A percentile compares a stretch with the other conserved stretches of the same genome.
These are phyloP conservation scores for Epichloe elymi DNA, from an alignment of 2,329 filamentous ascomycete genomes.

Conservation along the genomic window DNA sequence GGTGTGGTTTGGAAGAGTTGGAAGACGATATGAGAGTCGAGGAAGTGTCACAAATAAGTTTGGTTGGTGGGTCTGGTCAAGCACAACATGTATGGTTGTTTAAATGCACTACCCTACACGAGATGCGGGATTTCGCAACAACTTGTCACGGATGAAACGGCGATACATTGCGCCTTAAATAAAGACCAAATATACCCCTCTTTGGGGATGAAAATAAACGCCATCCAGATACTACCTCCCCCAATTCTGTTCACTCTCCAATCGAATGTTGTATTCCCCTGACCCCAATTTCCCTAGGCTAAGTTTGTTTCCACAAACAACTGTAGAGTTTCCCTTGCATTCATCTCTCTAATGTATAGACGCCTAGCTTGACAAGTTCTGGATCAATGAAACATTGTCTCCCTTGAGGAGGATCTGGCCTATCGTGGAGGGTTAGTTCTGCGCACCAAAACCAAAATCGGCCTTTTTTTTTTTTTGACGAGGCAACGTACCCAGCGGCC, in stretches of 20 bases:
- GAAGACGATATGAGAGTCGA: no score
- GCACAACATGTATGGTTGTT: no score
- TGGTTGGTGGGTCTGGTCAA: not conserved
- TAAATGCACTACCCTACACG: no score
- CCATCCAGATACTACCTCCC: not conserved
- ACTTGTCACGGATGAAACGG: not conserved
- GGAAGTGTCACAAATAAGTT: not conserved
- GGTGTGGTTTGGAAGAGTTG: not conserved
- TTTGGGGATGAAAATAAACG: not conserved
- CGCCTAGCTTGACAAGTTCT: slow-evolving; percentile 23
- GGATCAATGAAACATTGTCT: slow-evolving; percentile 77
- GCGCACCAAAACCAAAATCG: not conserved
- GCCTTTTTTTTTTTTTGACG: not conserved
- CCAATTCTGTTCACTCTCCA: not conserved
- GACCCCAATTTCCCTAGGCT: no score
- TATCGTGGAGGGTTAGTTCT: slow-evolving; percentile 24
- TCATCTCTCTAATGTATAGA: not conserved
- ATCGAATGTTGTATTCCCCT: not conserved
- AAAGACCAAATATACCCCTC: not conserved
- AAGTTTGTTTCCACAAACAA: not conserved
- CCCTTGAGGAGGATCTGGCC: slow-evolving; percentile 80
- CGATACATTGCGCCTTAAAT: not conserved
- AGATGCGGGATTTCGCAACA: no score
- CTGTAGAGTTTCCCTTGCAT: no score
- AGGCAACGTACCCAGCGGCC: slow-evolving; percentile 54